A percentile compares a stretch with the other conserved stretches of the same genome.
Conservation (phyloP, 176 grass and related monocot genomes). For the Ampelocalamus luodianensis region DNA sequence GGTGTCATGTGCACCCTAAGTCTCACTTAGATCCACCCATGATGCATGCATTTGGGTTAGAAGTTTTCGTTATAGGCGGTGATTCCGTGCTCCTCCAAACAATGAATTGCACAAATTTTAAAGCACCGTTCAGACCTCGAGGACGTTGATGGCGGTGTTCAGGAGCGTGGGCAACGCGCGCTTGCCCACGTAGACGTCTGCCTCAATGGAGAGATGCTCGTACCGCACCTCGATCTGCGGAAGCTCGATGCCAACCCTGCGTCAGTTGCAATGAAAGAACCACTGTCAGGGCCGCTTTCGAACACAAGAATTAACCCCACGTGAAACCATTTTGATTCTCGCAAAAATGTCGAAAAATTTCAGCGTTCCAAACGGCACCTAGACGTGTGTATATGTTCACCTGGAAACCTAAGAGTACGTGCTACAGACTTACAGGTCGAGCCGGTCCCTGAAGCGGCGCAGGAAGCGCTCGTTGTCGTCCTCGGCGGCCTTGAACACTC, state of each 20-base stretch:
- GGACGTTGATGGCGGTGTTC: slow-evolving; percentile 57
- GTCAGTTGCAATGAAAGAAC: not conserved
- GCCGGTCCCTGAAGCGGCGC: slow-evolving; percentile 44
- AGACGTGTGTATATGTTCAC: not conserved
- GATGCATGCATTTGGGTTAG: no score
- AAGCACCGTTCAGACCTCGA: slow-evolving; percentile 51
- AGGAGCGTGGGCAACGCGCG: slow-evolving; percentile 68
- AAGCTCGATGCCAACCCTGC: slow-evolving; percentile 77
- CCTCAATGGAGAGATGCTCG: slow-evolving; percentile 62
- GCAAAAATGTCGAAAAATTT: no score
- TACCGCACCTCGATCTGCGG: slow-evolving; percentile 80
- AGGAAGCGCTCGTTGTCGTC: slow-evolving; percentile 72
- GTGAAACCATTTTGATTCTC: no score
- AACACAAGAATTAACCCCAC: no score
- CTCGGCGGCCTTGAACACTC: slow-evolving; percentile 59
- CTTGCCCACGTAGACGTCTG: slow-evolving; percentile 54
- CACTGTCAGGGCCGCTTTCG: not conserved
- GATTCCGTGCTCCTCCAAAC: no score
- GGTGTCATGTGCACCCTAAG: no score
- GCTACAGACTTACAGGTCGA: slow-evolving; percentile 52
- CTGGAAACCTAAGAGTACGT: not conserved
- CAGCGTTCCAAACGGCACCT: no score
- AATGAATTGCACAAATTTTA: no score
- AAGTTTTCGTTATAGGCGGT: no score
- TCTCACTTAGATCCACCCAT: no score